A percentile compares a stretch with the other conserved stretches of the same genome.
These are phyloP conservation scores for Cutaneotrichosporon arboriforme DNA, from an alignment of 1,284 basidiomycete genomes.

Conservation along the genomic window DNA sequence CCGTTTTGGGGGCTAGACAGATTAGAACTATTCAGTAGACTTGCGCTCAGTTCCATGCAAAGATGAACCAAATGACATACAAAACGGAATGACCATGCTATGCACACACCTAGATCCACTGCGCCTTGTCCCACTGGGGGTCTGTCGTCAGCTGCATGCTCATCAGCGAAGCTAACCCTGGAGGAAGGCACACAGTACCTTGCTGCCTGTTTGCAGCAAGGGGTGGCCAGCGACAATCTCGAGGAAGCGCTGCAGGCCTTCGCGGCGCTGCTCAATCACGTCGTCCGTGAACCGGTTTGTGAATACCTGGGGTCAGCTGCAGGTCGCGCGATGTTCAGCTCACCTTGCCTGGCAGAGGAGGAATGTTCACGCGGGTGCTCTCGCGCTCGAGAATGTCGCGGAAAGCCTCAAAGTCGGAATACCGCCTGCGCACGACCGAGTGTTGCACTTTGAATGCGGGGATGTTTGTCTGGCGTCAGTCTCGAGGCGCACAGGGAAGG, in stretches of 20 bases:
- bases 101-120: conserved; percentile 34
- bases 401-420: conserved; percentile 99
- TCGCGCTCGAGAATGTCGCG: conserved; percentile 96
- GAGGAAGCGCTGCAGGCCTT: conserved; percentile 91
- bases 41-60: conserved; percentile 6
- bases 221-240: conserved; percentile 97
- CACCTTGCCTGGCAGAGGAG: conserved; percentile 84
- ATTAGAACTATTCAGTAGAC: background rate
- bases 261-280: conserved; percentile 84
- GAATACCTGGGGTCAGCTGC: conserved; percentile 56
- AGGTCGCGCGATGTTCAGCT: conserved; percentile 4
- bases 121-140: conserved; percentile 45
- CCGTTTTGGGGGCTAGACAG: conserved; percentile 5
- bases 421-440: conserved; percentile 87
- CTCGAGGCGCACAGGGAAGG: background rate
- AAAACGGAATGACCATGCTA: conserved; percentile 9
- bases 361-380: conserved; percentile 94
- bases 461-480: conserved; percentile 76
- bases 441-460: conserved; percentile 96
- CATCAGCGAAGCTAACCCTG: conserved; percentile 53
- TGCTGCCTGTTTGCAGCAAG: conserved; percentile 92
- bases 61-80: conserved; percentile 11
- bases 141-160: conserved; percentile 21
- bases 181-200: conserved; percentile 92
- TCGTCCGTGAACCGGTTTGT: conserved; percentile 96